Evolutionary conservation across 192 early-diverging fungal genomes (phyloP).

Genomic region (Backusella parvicylindrica): DNA sequence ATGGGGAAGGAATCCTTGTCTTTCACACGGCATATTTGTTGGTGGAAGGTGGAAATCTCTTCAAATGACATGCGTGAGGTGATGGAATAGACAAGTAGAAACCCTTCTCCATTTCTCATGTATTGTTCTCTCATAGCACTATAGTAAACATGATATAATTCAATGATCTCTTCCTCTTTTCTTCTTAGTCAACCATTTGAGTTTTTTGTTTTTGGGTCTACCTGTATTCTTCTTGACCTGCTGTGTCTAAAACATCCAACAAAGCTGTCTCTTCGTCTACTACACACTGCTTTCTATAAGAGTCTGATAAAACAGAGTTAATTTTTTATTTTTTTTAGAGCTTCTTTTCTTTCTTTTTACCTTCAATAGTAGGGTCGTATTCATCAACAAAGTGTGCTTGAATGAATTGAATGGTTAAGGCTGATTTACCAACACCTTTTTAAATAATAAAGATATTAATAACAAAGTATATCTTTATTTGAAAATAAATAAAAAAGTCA

Average conservation of each 20-base stretch:
- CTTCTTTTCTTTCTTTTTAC: too few relatives aligned
- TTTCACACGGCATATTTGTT: conserved; percentile 95
- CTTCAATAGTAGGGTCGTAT: conserved; percentile 97
- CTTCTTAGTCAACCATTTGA: not conserved
- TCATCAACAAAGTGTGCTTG: conserved; percentile 82
- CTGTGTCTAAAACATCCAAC: conserved; percentile 93
- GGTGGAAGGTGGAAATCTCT: conserved; percentile 84
- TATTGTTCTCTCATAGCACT: conserved; percentile 94
- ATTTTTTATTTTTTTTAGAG: too few relatives aligned
- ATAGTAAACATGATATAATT: not conserved
- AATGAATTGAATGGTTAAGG: conserved; percentile 80
- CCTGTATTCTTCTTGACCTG: conserved; percentile 95
- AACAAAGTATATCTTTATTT: too few relatives aligned
- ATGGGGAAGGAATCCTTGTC: conserved; percentile 89
- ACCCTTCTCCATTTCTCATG: conserved; percentile 95
- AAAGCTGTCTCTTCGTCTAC: conserved; percentile 87
- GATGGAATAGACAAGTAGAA: conserved; percentile 91
- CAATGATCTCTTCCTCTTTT: not conserved
- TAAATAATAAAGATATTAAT: not conserved
- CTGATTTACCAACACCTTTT: conserved; percentile 71
- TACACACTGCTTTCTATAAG: conserved; percentile 94
- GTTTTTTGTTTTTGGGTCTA: conserved; percentile 22
- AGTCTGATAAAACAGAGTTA: conserved; percentile 54
- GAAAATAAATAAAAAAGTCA: not conserved
- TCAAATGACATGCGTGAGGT: conserved; percentile 90